A percentile compares a stretch with the other conserved stretches of the same genome.
These are phyloP conservation scores for Calendula officinalis DNA, from an alignment of 129 eudicot genomes.

Conservation along the genomic window DNA sequence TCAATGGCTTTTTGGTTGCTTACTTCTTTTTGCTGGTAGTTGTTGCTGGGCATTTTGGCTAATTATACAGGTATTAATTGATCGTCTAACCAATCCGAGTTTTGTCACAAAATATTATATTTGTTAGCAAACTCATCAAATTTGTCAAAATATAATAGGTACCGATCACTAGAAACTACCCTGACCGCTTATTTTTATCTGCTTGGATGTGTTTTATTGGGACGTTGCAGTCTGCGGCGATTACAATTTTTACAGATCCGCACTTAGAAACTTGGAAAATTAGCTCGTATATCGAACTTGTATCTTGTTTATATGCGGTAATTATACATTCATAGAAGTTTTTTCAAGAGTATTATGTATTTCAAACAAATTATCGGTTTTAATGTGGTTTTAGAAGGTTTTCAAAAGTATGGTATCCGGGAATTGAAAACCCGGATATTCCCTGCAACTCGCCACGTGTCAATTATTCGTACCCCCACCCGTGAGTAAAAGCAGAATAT, in stretches of 20 bases:
- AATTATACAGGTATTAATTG: slow-evolving; percentile 60
- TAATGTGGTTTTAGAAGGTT: too few relatives aligned
- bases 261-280: slow-evolving; percentile 59
- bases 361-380: too few relatives aligned
- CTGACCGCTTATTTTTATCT: slow-evolving; percentile 72
- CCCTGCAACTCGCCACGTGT: too few relatives aligned
- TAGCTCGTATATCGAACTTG: slow-evolving; percentile 46
- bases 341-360: too few relatives aligned
- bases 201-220: slow-evolving; percentile 79
- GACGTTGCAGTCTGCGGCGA: slow-evolving; percentile 54
- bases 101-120: neutral
- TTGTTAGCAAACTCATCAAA: neutral
- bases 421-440: too few relatives aligned
- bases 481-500: too few relatives aligned
- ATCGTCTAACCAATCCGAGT: too few relatives aligned
- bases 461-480: too few relatives aligned
- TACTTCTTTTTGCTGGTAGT: slow-evolving; percentile 56
- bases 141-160: slow-evolving; percentile 40
- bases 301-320: slow-evolving; percentile 58
- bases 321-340: slow-evolving; percentile 3
- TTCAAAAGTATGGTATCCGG: too few relatives aligned
- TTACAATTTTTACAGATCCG: slow-evolving; percentile 51
- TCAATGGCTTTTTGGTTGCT: slow-evolving; percentile 71
- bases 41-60: slow-evolving; percentile 88
- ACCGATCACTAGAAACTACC: slow-evolving; percentile 44